Conservation (phyloP, 2,329 filamentous ascomycete genomes). For the Fusarium penzigii region DNA sequence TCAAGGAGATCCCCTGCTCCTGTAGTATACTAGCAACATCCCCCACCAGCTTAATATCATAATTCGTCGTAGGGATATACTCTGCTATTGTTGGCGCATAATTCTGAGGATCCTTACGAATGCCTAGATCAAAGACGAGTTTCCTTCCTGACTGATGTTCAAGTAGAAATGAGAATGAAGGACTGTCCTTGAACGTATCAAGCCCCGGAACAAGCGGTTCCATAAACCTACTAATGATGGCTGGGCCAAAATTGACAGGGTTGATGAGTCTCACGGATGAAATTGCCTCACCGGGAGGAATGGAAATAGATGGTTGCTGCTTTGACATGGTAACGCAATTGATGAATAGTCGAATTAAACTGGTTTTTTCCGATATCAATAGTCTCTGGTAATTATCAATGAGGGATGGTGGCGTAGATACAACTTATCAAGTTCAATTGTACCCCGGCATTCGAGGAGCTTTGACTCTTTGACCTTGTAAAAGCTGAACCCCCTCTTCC, state of each 20-base stretch:
- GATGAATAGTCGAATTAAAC: no score
- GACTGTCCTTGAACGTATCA: conserved; percentile 32
- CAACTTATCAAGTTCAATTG: no score
- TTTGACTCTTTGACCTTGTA: no score
- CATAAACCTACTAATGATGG: conserved; percentile 41
- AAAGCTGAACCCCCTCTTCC: no score
- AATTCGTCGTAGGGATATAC: conserved; percentile 29
- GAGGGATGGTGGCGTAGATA: no score
- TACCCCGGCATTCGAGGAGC: no score
- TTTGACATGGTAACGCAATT: no score
- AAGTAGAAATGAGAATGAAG: conserved; percentile 33
- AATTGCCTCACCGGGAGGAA: conserved; percentile 10
- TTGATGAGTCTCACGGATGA: conserved; percentile 38
- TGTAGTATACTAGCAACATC: conserved; percentile 26
- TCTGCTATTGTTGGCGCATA: conserved; percentile 27
- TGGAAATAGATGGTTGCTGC: neutral
- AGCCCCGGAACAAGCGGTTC: conserved; percentile 37
- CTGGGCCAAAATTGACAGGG: conserved; percentile 41
- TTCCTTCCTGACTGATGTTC: conserved; percentile 32
- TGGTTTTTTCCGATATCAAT: no score
- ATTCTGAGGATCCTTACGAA: conserved; percentile 32
- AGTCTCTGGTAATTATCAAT: no score
- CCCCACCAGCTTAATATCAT: conserved; percentile 27
- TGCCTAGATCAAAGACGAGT: conserved; percentile 33
- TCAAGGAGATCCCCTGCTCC: conserved; percentile 2